Evolutionary conservation across 257 asterid species (phyloP), one percentile per base, ranked within the genome.

Genomic region (Nicotiana undulata): DNA sequence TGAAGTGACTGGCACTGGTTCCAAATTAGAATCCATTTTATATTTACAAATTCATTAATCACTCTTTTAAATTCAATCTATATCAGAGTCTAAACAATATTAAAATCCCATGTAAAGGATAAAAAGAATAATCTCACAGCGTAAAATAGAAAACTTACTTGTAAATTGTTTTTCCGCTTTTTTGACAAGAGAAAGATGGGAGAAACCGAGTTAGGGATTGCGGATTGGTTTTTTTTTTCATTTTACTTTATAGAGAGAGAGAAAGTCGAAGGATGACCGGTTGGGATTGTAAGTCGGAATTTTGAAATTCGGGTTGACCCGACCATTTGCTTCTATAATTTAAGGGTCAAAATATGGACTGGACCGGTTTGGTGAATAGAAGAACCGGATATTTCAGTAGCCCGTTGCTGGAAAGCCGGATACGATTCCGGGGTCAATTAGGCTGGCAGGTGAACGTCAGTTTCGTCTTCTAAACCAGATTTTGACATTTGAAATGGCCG

Each of bases 1-100:
- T 17, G 98, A 88, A 65, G 94, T 92, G 67, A 93, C 95, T 0
- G 98, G 90, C 34, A 93, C 90, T n/a, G 87, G 92, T 87, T 95
- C 98, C 92, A 90, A 86, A 82, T 82, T 81, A 22, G 93, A 88
- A 85, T 83, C 89, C 95, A 89, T 89, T 78, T 44, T 76, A 17
- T 12, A 40, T 8, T 40, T 40, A 9, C 49, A 40, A 40, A 40
- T 40, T 40, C 49, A 8, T 40, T 40, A 40, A 9, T 67, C 18
- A 67, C 24, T 44, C 15, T 29, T 65, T 29, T 65, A 46, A 65
- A 8, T 12, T 2, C 17, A 61, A 17, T n/a, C 18, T 66, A 18
- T 29, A 64, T 16, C 12, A 40, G 11, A 40, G 49, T 40, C 49
- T 40, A 9, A 40, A 64, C 44, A 64, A 64, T 24, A 61, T 24